Evolutionary conservation across 179 eudicot species (phyloP).

Genomic region (Spergularia azorica): DNA sequence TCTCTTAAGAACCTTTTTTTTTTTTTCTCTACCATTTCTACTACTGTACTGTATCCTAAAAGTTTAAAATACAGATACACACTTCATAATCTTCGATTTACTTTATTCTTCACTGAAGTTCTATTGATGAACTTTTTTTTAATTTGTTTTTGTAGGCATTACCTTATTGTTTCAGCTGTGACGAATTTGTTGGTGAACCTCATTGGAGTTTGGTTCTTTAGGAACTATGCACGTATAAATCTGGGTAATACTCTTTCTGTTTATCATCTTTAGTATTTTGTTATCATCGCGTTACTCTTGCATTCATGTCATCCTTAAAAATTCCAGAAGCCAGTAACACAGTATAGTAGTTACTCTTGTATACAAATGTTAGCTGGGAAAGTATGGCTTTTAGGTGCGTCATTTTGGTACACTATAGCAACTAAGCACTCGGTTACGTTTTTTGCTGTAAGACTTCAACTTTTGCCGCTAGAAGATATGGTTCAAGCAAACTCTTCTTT

Average conservation of each 20-base stretch:
- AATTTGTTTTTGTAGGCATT: slow-evolving; percentile 60
- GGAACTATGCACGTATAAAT: slow-evolving; percentile 87
- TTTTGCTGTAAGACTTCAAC: background rate
- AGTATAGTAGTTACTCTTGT: background rate
- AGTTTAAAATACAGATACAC: background rate
- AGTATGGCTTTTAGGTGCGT: background rate
- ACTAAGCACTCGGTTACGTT: background rate
- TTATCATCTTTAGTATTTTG: slow-evolving; percentile 1
- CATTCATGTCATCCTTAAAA: background rate
- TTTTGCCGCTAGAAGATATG: no score
- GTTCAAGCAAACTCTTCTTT: no score
- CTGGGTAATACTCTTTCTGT: slow-evolving; percentile 53
- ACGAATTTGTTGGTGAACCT: slow-evolving; percentile 94
- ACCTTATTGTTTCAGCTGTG: slow-evolving; percentile 88
- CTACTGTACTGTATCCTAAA: slow-evolving; percentile 5
- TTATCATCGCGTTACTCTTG: background rate
- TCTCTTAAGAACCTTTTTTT: background rate
- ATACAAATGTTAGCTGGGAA: background rate
- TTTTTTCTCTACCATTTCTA: background rate
- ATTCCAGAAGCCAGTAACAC: background rate
- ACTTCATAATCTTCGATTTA: background rate
- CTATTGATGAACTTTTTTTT: slow-evolving; percentile 7
- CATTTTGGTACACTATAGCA: background rate
- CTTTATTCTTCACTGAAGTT: background rate
- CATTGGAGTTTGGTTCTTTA: slow-evolving; percentile 98